A percentile compares a stretch with the other conserved stretches of the same genome.
Conservation (phyloP, 2,329 filamentous ascomycete genomes). For the Teratosphaeria nubilosa region DNA sequence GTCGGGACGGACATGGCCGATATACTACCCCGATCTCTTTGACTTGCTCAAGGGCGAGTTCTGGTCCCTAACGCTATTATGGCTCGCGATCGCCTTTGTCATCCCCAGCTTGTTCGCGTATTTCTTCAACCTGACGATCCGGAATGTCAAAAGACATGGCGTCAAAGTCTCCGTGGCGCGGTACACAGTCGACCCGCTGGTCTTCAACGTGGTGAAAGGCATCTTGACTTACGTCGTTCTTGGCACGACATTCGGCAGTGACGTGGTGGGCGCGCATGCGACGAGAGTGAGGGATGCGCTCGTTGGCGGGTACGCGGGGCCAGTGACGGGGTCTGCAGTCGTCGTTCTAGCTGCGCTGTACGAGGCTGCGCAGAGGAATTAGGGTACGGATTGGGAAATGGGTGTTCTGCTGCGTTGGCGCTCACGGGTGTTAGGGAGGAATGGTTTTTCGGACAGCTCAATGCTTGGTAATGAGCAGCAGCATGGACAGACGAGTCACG, state of each 20-base stretch:
- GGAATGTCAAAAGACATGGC: conserved; percentile 38
- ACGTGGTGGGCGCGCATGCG: conserved; percentile 49
- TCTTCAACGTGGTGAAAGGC: conserved; percentile 83
- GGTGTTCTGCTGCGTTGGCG: neutral
- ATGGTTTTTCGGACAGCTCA: neutral
- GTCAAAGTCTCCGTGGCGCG: conserved; percentile 31
- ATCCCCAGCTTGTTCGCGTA: conserved; percentile 66
- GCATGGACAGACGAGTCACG: neutral
- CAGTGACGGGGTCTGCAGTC: conserved; percentile 58
- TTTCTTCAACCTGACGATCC: conserved; percentile 76
- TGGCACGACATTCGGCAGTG: conserved; percentile 36
- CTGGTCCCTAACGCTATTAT: conserved; percentile 64
- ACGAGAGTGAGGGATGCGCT: conserved; percentile 54
- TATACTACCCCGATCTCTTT: conserved; percentile 65
- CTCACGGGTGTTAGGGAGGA: neutral
- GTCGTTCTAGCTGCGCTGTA: conserved; percentile 62
- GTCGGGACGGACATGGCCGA: neutral
- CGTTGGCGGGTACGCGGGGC: conserved; percentile 60
- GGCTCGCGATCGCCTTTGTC: conserved; percentile 59
- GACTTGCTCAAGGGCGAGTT: conserved; percentile 64
- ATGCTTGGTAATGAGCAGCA: neutral
- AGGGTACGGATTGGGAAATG: neutral
- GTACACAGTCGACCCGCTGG: conserved; percentile 69
- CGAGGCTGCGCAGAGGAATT: conserved; percentile 58
- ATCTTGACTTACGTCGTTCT: conserved; percentile 75